Conservation (phyloP, 2,329 filamentous ascomycete species). For the Sclerotinia trifoliorum region DNA sequence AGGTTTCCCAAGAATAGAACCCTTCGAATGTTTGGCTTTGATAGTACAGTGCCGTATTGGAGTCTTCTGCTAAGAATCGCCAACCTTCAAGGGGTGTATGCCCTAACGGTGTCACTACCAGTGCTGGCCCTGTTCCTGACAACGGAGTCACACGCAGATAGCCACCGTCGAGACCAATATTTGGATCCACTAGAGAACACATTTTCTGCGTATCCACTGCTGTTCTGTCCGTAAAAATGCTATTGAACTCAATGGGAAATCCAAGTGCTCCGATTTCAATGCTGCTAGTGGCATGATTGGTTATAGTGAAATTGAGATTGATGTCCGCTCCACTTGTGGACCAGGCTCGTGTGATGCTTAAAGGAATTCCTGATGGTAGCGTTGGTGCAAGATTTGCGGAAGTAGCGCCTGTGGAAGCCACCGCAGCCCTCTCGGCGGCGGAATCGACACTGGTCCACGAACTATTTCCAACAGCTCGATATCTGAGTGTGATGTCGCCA, state of each 20-base stretch:
- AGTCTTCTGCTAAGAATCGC: constrained; percentile 50
- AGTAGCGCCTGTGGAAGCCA: constrained; percentile 39
- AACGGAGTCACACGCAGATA: constrained; percentile 55
- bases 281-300: constrained; percentile 44
- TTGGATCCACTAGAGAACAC: constrained; percentile 58
- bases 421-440: constrained; percentile 42
- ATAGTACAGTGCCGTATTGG: constrained; percentile 45
- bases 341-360: constrained; percentile 55
- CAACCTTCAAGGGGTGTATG: constrained; percentile 55
- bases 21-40: constrained; percentile 58
- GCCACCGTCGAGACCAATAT: constrained; percentile 59
- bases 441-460: constrained; percentile 51
- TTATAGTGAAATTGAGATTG: constrained; percentile 51
- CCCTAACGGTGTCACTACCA: constrained; percentile 49
- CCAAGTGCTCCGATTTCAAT: constrained; percentile 58
- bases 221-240: constrained; percentile 54
- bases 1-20: constrained; percentile 59
- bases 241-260: constrained; percentile 61
- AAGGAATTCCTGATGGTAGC: constrained; percentile 40
- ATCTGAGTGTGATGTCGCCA: constrained; percentile 57
- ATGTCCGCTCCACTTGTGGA: constrained; percentile 49
- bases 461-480: constrained; percentile 44
- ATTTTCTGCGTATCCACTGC: constrained; percentile 49
- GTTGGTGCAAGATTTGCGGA: constrained; percentile 46
- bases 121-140: constrained; percentile 51